Conservation (phyloP, 2,329 filamentous ascomycete species). For the Colletotrichum coccodes region DNA sequence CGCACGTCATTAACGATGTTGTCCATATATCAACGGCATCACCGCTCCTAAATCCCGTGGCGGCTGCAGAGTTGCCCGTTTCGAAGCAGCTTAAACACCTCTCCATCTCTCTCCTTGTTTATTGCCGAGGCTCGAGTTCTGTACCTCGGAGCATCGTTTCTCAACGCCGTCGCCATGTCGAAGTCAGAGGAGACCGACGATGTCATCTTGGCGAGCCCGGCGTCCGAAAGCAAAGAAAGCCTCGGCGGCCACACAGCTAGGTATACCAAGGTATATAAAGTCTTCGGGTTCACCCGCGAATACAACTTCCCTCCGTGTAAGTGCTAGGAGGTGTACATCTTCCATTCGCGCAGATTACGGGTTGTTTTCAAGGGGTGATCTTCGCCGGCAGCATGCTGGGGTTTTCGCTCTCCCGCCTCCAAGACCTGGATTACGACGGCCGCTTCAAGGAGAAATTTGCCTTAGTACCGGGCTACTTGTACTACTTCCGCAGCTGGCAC, state of each 20-base stretch:
- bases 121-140: no score
- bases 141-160: no score
- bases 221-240: not conserved
- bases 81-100: no score
- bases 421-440: constrained; percentile 54
- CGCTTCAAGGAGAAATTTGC: constrained; percentile 20
- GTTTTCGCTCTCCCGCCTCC: constrained; percentile 58
- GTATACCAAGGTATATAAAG: not conserved
- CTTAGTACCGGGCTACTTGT: constrained; percentile 47
- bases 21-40: no score
- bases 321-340: not conserved
- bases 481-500: constrained; percentile 41
- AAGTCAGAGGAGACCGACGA: not conserved
- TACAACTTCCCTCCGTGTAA: constrained; percentile 28
- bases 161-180: constrained; percentile 34
- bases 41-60: no score
- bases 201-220: not conserved
- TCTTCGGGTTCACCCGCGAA: constrained; percentile 24
- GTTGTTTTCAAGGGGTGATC: constrained; percentile 54
- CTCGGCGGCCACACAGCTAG: not conserved
- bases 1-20: no score
- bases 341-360: not conserved
- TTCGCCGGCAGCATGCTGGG: constrained; percentile 55
- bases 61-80: no score
- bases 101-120: no score